These are phyloP conservation scores for Colletotrichum sp. DNA, from an alignment of 2,329 filamentous ascomycete genomes.

Conservation along the genomic window DNA sequence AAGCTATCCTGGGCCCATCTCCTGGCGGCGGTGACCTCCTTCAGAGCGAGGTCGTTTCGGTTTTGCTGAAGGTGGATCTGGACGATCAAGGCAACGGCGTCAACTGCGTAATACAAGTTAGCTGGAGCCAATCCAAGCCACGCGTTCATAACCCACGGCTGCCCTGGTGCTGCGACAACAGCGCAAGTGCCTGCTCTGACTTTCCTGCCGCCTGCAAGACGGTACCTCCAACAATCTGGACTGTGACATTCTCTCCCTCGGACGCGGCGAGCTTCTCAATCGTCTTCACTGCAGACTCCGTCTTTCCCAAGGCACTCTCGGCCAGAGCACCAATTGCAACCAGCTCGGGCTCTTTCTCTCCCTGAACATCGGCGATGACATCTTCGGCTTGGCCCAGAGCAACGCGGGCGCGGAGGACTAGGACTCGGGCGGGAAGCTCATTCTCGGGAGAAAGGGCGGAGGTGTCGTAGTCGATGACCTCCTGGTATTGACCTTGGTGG, in stretches of 20 bases:
- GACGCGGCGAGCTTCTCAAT: slow-evolving; percentile 72
- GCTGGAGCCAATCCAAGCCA: neutral
- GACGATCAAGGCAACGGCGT: slow-evolving; percentile 83
- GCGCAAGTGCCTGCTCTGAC: slow-evolving; percentile 81
- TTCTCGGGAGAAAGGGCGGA: slow-evolving; percentile 81
- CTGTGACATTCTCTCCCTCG: slow-evolving; percentile 74
- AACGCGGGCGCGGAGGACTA: slow-evolving; percentile 82
- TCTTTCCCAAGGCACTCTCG: slow-evolving; percentile 64
- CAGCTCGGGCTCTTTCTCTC: slow-evolving; percentile 72
- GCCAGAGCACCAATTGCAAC: slow-evolving; percentile 80
- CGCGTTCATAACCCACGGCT: slow-evolving; percentile 67
- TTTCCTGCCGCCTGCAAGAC: slow-evolving; percentile 81
- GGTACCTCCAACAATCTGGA: slow-evolving; percentile 83
- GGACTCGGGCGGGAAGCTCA: slow-evolving; percentile 74
- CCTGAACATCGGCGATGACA: slow-evolving; percentile 72
- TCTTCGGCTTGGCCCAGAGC: slow-evolving; percentile 79
- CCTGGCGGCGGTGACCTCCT: slow-evolving; percentile 85
- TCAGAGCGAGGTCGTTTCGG: slow-evolving; percentile 85
- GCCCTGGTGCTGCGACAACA: slow-evolving; percentile 84
- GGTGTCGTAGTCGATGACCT: slow-evolving; percentile 85
- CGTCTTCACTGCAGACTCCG: slow-evolving; percentile 64
- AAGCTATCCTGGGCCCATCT: slow-evolving; percentile 96
- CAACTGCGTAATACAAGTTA: slow-evolving; percentile 48
- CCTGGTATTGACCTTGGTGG: slow-evolving; percentile 83
- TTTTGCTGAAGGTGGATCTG: slow-evolving; percentile 95